These are phyloP conservation scores for Cladobotryum protrusum DNA, from an alignment of 2,329 filamentous ascomycete species.

Conservation along the genomic window DNA sequence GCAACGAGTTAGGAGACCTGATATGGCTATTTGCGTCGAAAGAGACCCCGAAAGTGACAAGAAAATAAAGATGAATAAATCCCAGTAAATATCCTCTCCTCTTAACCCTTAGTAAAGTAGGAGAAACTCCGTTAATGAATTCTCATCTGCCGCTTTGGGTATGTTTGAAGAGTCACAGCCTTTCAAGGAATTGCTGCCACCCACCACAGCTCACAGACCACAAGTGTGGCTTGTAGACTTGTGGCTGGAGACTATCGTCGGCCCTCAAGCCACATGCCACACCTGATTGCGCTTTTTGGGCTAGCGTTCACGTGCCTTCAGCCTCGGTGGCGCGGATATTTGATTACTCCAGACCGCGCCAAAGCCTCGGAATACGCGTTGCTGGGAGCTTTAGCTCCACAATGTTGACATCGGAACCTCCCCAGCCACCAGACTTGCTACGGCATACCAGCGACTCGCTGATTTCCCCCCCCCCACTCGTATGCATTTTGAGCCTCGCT, in stretches of 20 bases:
- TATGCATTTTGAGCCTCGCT: neutral
- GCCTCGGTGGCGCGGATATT: constrained; percentile 12
- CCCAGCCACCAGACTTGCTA: constrained; percentile 18
- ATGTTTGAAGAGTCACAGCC: no score
- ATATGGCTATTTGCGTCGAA: neutral
- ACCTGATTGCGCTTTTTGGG: no score
- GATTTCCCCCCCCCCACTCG: constrained; percentile 10
- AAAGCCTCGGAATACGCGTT: constrained; percentile 29
- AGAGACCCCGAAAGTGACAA: neutral
- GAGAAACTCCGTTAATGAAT: no score
- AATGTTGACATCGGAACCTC: constrained; percentile 16
- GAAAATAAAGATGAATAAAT: no score
- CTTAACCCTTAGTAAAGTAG: no score
- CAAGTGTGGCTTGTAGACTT: constrained; percentile 1
- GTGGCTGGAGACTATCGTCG: constrained; percentile 1
- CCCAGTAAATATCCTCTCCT: no score
- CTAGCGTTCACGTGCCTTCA: constrained; percentile 9
- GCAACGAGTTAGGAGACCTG: constrained; percentile 1
- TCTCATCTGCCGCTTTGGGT: no score
- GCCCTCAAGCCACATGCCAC: no score
- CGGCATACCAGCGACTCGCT: constrained; percentile 10
- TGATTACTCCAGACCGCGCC: constrained; percentile 14
- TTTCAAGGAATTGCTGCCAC: no score
- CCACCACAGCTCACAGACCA: no score
- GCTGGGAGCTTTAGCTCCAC: constrained; percentile 15